Percentiles rank a stretch among this genome's conserved stretches.
phyloP scores from a whole-genome alignment of 148 eudicot genomes.

The Rhododendron kiyosumense region DNA sequence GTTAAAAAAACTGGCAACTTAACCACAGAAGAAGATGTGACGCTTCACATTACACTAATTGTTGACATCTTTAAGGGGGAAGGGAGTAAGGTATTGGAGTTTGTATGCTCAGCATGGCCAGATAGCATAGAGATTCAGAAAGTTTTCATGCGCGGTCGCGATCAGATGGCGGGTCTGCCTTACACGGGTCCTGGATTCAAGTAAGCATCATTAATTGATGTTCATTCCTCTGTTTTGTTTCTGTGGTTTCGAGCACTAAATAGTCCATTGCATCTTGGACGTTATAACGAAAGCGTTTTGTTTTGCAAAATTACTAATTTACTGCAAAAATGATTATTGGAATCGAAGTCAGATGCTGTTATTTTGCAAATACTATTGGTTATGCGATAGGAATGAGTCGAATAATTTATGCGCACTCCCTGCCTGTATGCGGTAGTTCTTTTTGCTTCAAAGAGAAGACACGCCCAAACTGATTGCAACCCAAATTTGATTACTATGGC shows the following conservation, averaged over 20 bases:
- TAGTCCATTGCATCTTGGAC: neutral
- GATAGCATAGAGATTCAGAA: constrained; percentile 56
- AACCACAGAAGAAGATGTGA: constrained; percentile 41
- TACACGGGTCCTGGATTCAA: constrained; percentile 77
- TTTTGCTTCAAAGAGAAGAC: neutral
- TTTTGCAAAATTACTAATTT: neutral
- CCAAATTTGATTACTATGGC: neutral
- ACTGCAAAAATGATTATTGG: neutral
- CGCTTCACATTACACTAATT: constrained; percentile 59
- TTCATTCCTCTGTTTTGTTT: neutral
- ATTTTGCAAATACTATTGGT: neutral
- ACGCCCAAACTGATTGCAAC: neutral
- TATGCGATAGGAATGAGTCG: neutral
- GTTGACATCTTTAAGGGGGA: constrained; percentile 59
- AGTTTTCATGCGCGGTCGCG: constrained; percentile 46
- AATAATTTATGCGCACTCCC: neutral
- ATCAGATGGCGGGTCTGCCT: constrained; percentile 35
- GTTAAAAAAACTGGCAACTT: constrained; percentile 34
- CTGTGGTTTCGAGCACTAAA: neutral
- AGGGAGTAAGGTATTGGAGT: constrained; percentile 48
- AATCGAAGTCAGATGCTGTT: neutral
- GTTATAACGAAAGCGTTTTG: neutral
- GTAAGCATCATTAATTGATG: constrained; percentile 29
- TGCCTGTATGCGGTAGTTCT: neutral
- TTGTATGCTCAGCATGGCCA: constrained; percentile 90